Conservation (phyloP, 164 flowering plant species). For the Piper betle region DNA sequence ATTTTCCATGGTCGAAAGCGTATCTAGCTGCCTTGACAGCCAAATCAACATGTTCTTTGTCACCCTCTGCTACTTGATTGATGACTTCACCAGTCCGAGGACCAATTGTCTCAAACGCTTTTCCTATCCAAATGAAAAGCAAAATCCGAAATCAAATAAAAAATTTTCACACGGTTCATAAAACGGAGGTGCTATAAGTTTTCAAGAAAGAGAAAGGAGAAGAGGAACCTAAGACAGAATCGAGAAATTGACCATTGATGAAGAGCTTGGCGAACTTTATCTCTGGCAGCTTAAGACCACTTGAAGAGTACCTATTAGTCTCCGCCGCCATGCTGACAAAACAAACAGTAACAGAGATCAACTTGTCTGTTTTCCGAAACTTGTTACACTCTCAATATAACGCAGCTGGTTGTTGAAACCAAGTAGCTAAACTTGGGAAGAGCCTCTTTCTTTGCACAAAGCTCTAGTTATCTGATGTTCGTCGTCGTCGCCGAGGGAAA, state of each 20-base stretch:
- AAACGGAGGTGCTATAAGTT: not conserved
- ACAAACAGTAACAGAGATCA: too few species aligned
- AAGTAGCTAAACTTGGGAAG: too few species aligned
- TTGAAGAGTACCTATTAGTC: slow-evolving; percentile 7
- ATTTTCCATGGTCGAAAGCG: slow-evolving; percentile 75
- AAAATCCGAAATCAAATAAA: too few species aligned
- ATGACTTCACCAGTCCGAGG: slow-evolving; percentile 61
- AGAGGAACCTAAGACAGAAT: slow-evolving; percentile 44
- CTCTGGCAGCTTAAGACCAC: slow-evolving; percentile 12
- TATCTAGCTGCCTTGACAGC: slow-evolving; percentile 81
- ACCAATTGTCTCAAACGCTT: slow-evolving; percentile 63
- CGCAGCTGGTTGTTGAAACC: too few species aligned
- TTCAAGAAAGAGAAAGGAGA: not conserved
- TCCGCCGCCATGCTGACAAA: slow-evolving; percentile 10
- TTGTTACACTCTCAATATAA: too few species aligned
- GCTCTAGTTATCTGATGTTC: too few species aligned
- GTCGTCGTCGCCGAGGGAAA: too few species aligned
- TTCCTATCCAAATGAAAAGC: too few species aligned
- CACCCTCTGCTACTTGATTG: slow-evolving; percentile 54
- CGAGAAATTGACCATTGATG: slow-evolving; percentile 69
- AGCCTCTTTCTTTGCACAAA: too few species aligned
- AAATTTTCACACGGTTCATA: not conserved
- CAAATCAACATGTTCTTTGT: slow-evolving; percentile 54
- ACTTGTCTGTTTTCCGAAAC: too few species aligned
- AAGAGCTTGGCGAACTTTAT: slow-evolving; percentile 61